phyloP scores from a whole-genome alignment of 169 alveolate species.

The Eimeria mitis region DNA sequence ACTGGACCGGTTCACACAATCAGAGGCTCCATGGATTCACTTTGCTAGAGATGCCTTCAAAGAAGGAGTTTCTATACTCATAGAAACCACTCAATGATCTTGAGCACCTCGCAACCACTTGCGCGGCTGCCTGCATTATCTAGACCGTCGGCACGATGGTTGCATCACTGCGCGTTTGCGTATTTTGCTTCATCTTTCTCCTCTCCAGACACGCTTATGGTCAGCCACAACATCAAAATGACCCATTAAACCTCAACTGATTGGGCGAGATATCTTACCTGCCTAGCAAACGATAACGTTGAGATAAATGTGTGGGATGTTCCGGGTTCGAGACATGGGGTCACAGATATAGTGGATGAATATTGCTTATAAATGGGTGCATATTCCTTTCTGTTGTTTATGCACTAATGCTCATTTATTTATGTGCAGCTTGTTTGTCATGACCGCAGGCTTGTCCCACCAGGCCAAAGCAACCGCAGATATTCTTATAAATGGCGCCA shows the following conservation, averaged over 20 bases:
- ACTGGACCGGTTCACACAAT: not conserved
- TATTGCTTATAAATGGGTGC: not conserved
- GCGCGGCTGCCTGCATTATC: not conserved
- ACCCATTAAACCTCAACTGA: not conserved
- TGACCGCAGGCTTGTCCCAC: not conserved
- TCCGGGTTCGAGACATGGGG: not conserved
- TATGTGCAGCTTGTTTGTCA: not conserved
- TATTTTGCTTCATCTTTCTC: not conserved
- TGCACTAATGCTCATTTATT: not conserved
- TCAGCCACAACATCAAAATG: not conserved
- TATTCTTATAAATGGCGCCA: not conserved
- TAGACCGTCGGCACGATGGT: conserved; percentile 1
- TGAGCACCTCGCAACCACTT: not conserved
- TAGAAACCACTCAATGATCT: not conserved
- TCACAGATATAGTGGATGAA: not conserved
- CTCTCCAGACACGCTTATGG: not conserved
- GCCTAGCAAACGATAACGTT: not conserved
- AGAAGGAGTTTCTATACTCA: not conserved
- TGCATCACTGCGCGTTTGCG: not conserved
- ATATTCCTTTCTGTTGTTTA: not conserved
- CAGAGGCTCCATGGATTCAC: not conserved
- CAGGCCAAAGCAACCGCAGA: conserved; percentile 7
- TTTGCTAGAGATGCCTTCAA: not conserved
- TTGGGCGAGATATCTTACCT: not conserved
- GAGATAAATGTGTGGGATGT: not conserved